Evolutionary conservation across 495 filamentous ascomycete genomes (phyloP).

Genomic region (Staphylotrichum longicolle): DNA sequence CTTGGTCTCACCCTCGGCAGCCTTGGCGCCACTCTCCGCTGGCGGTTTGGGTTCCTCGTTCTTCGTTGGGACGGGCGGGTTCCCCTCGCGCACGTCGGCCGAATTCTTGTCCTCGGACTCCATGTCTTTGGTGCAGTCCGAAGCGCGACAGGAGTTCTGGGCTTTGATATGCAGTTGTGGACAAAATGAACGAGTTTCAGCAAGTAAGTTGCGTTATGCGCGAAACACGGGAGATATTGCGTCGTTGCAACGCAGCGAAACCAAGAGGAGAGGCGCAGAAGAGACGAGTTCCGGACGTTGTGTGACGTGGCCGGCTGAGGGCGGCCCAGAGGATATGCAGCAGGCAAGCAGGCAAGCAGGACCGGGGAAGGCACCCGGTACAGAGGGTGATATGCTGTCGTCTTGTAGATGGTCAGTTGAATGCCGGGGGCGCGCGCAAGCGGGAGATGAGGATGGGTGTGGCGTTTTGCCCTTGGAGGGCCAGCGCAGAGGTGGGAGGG

Average conservation of each 20-base stretch:
- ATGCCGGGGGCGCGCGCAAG: not conserved
- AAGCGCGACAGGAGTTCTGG: not conserved
- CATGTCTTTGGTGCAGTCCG: slow-evolving; percentile 15
- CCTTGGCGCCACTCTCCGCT: slow-evolving; percentile 26
- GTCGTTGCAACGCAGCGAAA: not conserved
- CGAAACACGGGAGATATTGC: not conserved
- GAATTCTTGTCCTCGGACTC: slow-evolving; percentile 26
- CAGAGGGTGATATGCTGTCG: slow-evolving; percentile 6
- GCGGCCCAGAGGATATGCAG: not conserved
- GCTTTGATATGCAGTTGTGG: not conserved
- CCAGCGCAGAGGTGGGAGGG: too few relatives aligned
- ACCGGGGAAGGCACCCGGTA: not conserved
- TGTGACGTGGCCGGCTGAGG: slow-evolving; percentile 13
- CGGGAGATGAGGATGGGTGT: slow-evolving; percentile 10
- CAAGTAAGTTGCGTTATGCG: not conserved
- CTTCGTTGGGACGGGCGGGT: slow-evolving; percentile 21
- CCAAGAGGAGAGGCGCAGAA: not conserved
- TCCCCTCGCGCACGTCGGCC: slow-evolving; percentile 29
- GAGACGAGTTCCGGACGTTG: too few relatives aligned
- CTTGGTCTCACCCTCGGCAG: slow-evolving; percentile 30
- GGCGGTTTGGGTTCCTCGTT: slow-evolving; percentile 28
- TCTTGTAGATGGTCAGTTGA: slow-evolving; percentile 6
- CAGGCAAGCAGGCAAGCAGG: not conserved
- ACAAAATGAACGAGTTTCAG: not conserved
- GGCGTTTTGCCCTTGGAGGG: too few relatives aligned